Percentiles rank a stretch among this genome's conserved stretches.
Conservation (phyloP, 768 basidiomycete genomes). For the Termitomyces titanicus region DNA sequence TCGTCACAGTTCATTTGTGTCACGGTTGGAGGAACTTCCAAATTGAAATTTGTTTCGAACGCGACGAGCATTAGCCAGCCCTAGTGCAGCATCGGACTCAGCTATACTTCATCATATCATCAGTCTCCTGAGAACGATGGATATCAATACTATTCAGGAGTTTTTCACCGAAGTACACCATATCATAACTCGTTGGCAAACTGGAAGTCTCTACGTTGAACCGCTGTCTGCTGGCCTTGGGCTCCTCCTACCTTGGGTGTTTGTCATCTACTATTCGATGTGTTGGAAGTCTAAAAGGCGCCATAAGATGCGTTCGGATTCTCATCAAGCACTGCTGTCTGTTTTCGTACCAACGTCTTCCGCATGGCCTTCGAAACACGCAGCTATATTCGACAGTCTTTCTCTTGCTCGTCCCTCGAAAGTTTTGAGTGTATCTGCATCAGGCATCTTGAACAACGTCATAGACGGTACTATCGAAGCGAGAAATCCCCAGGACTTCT, state of each 20-base stretch:
- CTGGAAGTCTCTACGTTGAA: neutral
- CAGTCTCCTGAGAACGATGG: neutral
- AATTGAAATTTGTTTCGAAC: too few relatives aligned
- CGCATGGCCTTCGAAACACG: conserved; percentile 41
- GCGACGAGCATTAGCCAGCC: too few relatives aligned
- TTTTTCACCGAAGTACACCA: neutral
- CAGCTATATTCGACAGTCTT: conserved; percentile 22
- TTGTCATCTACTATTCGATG: neutral
- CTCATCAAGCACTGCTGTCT: conserved; percentile 34
- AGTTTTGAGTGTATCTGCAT: conserved; percentile 28
- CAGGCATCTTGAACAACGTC: conserved; percentile 32
- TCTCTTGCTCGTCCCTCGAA: conserved; percentile 11
- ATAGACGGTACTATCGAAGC: conserved; percentile 40
- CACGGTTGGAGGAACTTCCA: too few relatives aligned
- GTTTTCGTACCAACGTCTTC: conserved; percentile 41
- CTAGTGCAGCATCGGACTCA: too few relatives aligned
- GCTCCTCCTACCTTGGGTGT: neutral
- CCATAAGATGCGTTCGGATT: neutral
- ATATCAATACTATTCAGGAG: neutral
- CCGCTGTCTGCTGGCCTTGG: neutral
- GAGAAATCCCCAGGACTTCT: conserved; percentile 36
- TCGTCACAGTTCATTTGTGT: neutral
- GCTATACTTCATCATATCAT: neutral
- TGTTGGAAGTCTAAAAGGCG: neutral
- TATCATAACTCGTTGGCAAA: neutral